These are phyloP conservation scores for Pseudogymnoascus sp. DNA, from an alignment of 2,329 filamentous ascomycete species.

Conservation along the genomic window DNA sequence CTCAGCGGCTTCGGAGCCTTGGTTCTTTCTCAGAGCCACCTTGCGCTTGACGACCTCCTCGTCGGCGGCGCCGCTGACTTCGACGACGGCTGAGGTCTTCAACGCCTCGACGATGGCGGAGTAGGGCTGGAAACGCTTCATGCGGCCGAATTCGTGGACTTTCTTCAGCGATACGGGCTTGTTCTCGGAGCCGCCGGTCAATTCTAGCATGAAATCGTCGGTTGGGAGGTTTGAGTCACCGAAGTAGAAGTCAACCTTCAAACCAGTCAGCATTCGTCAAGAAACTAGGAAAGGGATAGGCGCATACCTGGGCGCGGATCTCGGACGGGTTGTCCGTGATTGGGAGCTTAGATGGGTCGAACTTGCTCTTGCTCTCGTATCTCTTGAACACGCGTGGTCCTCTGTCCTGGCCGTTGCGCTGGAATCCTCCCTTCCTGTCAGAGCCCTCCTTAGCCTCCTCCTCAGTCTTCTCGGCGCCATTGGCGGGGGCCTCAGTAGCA, in stretches of 20 bases:
- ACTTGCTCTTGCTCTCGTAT: constrained; percentile 42
- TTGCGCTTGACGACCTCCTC: constrained; percentile 70
- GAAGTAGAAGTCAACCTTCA: constrained; percentile 91
- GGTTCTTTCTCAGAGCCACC: constrained; percentile 53
- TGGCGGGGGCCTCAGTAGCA: neutral
- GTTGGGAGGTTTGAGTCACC: constrained; percentile 81
- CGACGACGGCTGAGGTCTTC: constrained; percentile 65
- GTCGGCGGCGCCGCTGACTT: constrained; percentile 65
- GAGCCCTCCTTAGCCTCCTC: constrained; percentile 15
- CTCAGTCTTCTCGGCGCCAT: constrained; percentile 9
- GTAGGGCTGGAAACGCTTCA: constrained; percentile 89
- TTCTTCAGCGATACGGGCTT: constrained; percentile 70
- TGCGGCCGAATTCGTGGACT: constrained; percentile 85
- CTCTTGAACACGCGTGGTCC: constrained; percentile 22
- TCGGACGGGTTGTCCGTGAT: constrained; percentile 54
- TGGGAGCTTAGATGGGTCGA: constrained; percentile 45
- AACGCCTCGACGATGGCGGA: constrained; percentile 75
- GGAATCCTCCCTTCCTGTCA: constrained; percentile 7
- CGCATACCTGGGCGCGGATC: constrained; percentile 57
- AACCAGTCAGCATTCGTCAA: neutral
- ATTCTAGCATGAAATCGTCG: constrained; percentile 79
- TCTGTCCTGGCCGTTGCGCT: constrained; percentile 11
- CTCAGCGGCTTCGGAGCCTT: constrained; percentile 35
- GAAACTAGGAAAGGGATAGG: constrained; percentile 8
- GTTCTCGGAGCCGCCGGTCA: constrained; percentile 72